A percentile compares a stretch with the other conserved stretches of the same genome.
These are phyloP conservation scores for Dioszegia crocea DNA, from an alignment of 768 basidiomycete genomes.

Conservation along the genomic window DNA sequence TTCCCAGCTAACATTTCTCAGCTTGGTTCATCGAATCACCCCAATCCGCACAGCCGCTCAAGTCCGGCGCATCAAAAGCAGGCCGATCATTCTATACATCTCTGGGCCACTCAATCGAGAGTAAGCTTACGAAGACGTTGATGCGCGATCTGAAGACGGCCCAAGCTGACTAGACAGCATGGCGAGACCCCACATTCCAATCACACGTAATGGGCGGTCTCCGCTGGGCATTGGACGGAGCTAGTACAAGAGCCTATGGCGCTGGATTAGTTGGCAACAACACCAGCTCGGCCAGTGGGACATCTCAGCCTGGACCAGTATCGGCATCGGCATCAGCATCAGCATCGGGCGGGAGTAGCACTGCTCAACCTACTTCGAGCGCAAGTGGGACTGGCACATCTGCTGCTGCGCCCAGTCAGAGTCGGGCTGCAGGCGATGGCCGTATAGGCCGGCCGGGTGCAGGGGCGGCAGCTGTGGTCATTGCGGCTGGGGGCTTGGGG, in stretches of 20 bases:
- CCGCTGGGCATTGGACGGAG: conserved; percentile 65
- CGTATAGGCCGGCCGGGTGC: not conserved
- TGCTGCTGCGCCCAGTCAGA: conserved; percentile 2
- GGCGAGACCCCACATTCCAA: conserved; percentile 64
- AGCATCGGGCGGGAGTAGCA: not conserved
- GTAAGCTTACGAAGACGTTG: conserved; percentile 45
- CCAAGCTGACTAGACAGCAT: conserved; percentile 16
- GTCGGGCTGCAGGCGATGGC: not conserved
- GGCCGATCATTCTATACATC: conserved; percentile 82
- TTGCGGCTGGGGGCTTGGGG: not conserved
- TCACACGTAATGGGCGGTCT: conserved; percentile 72
- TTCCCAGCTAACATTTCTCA: conserved; percentile 35
- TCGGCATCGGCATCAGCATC: not conserved
- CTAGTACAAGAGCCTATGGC: conserved; percentile 68
- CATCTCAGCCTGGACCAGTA: not conserved
- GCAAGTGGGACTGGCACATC: no score
- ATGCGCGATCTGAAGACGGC: not conserved
- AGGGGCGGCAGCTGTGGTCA: not conserved
- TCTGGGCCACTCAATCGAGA: conserved; percentile 72
- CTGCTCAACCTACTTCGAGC: not conserved
- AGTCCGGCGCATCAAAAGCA: conserved; percentile 50
- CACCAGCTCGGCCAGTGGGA: not conserved
- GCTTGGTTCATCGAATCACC: conserved; percentile 81
- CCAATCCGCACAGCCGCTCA: conserved; percentile 57
- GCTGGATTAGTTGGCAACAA: conserved; percentile 60